Conservation (phyloP, 345 rosid species). For the Salix koriyanagi region DNA sequence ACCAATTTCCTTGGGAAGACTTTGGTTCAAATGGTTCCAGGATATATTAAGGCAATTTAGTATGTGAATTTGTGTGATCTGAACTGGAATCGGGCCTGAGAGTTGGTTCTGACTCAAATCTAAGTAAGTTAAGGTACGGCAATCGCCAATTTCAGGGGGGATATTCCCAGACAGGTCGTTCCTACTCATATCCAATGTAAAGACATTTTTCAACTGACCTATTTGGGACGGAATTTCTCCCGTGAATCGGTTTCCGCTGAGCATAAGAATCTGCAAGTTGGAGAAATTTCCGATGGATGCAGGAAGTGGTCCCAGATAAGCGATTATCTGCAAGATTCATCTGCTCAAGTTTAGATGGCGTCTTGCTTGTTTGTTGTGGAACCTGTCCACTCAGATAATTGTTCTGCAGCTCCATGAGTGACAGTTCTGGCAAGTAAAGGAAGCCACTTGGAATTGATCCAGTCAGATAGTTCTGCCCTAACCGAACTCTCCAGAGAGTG, state of each 20-base stretch:
- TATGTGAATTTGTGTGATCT: slow-evolving; percentile 40
- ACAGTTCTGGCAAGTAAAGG: slow-evolving; percentile 59
- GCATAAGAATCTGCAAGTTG: slow-evolving; percentile 44
- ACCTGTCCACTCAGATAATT: slow-evolving; percentile 51
- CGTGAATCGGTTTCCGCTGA: slow-evolving; percentile 50
- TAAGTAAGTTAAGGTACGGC: slow-evolving; percentile 48
- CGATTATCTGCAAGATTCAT: slow-evolving; percentile 56
- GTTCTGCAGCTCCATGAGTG: slow-evolving; percentile 53
- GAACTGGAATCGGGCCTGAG: slow-evolving; percentile 51
- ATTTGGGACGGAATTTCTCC: slow-evolving; percentile 48
- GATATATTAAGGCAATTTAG: slow-evolving; percentile 59
- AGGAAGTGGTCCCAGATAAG: slow-evolving; percentile 53
- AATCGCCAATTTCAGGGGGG: slow-evolving; percentile 49
- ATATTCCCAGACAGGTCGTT: slow-evolving; percentile 47
- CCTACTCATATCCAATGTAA: slow-evolving; percentile 49
- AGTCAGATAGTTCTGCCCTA: slow-evolving; percentile 64
- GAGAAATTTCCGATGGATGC: slow-evolving; percentile 51
- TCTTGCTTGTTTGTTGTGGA: slow-evolving; percentile 31
- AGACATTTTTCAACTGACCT: slow-evolving; percentile 40
- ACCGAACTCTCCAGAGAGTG: slow-evolving; percentile 46
- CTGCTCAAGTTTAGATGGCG: slow-evolving; percentile 42
- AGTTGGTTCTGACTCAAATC: slow-evolving; percentile 70
- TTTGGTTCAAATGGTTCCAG: slow-evolving; percentile 46
- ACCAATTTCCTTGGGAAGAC: slow-evolving; percentile 45
- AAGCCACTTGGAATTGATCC: slow-evolving; percentile 56